phyloP scores from a whole-genome alignment of 306 rosid genomes.

The Hippophae rhamnoides region DNA sequence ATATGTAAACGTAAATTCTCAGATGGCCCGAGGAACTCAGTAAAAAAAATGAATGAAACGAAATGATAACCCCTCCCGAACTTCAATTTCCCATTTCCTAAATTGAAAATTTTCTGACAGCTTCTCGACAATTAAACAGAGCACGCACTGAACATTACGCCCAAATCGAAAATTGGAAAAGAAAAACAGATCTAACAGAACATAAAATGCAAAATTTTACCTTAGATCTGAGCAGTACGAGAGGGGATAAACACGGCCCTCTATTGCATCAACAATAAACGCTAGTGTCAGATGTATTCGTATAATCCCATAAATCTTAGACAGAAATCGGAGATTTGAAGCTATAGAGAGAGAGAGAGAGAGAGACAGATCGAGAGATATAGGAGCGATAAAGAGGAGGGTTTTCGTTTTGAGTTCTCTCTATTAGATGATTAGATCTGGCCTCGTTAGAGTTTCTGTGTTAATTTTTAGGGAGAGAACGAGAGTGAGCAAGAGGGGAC shows the following conservation, averaged over 20 bases:
- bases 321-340: not conserved
- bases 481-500: not conserved
- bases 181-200: slow-evolving; percentile 12
- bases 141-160: too few species aligned
- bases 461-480: slow-evolving; percentile 11
- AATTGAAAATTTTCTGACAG: slow-evolving; percentile 9
- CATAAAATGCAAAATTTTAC: slow-evolving; percentile 13
- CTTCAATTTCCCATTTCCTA: not conserved
- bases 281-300: slow-evolving; percentile 5
- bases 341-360: not conserved
- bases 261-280: slow-evolving; percentile 22
- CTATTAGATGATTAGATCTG: slow-evolving; percentile 12
- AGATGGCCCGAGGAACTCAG: too few species aligned
- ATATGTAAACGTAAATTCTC: not conserved
- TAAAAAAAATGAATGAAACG: too few species aligned
- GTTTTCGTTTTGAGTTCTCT: slow-evolving; percentile 5
- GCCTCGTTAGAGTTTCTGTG: slow-evolving; percentile 9
- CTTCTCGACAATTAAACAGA: not conserved
- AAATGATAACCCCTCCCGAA: too few species aligned
- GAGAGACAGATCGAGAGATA: not conserved
- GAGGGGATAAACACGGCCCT: slow-evolving; percentile 14
- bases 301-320: not conserved
- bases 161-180: not conserved
- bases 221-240: slow-evolving; percentile 36
- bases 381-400: slow-evolving; percentile 4